Conservation (phyloP, 108 stramenopile genomes). For the Phaeodactylum tricornutum region DNA sequence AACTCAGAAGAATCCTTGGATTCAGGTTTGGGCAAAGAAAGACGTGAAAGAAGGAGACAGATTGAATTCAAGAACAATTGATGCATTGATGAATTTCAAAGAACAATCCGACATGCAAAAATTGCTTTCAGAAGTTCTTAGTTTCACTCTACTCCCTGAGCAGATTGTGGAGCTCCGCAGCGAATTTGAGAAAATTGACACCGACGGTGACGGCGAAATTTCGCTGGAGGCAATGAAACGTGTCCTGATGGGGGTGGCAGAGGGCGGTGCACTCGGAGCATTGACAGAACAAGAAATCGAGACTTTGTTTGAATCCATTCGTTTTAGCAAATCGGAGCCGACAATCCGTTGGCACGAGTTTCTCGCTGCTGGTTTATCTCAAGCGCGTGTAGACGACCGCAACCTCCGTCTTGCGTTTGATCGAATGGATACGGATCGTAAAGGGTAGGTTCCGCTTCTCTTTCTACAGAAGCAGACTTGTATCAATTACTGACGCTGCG, state of each 20-base stretch:
- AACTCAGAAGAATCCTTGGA: constrained; percentile 57
- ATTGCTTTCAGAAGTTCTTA: constrained; percentile 67
- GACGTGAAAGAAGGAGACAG: constrained; percentile 21
- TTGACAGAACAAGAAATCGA: constrained; percentile 69
- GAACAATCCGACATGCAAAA: constrained; percentile 74
- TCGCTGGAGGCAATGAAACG: constrained; percentile 43
- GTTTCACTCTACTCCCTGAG: constrained; percentile 75
- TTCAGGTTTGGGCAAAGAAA: constrained; percentile 32
- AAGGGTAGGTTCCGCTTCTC: constrained; percentile 21
- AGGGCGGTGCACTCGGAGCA: constrained; percentile 39
- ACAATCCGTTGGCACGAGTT: constrained; percentile 84
- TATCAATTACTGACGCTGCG: neutral
- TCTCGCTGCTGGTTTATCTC: constrained; percentile 73
- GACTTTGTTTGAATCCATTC: constrained; percentile 62
- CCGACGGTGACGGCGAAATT: constrained; percentile 72
- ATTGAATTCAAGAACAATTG: constrained; percentile 50
- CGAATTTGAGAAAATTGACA: constrained; percentile 75
- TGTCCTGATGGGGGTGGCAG: constrained; percentile 53
- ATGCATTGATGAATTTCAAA: constrained; percentile 62
- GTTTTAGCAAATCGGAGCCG: constrained; percentile 37
- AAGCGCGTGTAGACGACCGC: constrained; percentile 69
- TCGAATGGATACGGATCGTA: constrained; percentile 69
- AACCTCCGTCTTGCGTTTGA: constrained; percentile 76
- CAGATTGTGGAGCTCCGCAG: constrained; percentile 58
- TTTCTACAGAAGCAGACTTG: neutral